Evolutionary conservation across 164 flowering plant species (phyloP).

Genomic region (Vitis rotundifolia): DNA sequence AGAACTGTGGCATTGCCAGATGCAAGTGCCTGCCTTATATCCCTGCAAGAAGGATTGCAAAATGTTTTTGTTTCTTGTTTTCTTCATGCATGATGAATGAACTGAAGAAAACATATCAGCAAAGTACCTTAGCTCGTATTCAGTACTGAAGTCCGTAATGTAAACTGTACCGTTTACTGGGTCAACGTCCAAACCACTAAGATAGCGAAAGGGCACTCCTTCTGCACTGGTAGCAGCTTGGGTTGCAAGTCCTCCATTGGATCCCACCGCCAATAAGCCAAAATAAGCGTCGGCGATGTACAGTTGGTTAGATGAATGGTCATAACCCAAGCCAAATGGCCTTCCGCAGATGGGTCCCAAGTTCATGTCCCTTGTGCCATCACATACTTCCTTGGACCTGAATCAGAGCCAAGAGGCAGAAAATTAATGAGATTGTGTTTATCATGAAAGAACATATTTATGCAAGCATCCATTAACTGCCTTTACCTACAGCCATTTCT

Average conservation of each 20-base stretch:
- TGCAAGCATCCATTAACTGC: too few species aligned
- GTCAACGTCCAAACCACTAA: slow-evolving; percentile 25
- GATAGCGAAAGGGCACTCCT: slow-evolving; percentile 19
- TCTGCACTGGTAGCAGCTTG: slow-evolving; percentile 13
- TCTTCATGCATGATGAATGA: too few species aligned
- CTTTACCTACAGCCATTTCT: too few species aligned
- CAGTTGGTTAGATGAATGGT: slow-evolving; percentile 28
- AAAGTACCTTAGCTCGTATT: slow-evolving; percentile 11
- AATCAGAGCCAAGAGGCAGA: too few species aligned
- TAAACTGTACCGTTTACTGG: slow-evolving; percentile 14
- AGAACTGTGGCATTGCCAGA: neutral
- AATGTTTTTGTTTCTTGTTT: neutral
- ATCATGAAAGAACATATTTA: too few species aligned
- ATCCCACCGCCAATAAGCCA: slow-evolving; percentile 39
- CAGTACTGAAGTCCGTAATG: slow-evolving; percentile 25
- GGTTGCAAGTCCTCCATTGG: slow-evolving; percentile 15
- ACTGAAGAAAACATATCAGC: too few species aligned
- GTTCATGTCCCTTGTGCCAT: neutral
- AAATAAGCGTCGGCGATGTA: slow-evolving; percentile 42
- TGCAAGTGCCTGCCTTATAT: neutral
- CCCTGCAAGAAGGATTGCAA: too few species aligned
- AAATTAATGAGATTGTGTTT: too few species aligned
- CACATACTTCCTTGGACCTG: slow-evolving; percentile 22
- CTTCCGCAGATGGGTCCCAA: slow-evolving; percentile 30
- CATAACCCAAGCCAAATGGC: slow-evolving; percentile 37